A percentile compares a stretch with the other conserved stretches of the same genome.
Conservation (phyloP, 2,329 filamentous ascomycete genomes). For the Magnaporthiopsis rhizophila region DNA sequence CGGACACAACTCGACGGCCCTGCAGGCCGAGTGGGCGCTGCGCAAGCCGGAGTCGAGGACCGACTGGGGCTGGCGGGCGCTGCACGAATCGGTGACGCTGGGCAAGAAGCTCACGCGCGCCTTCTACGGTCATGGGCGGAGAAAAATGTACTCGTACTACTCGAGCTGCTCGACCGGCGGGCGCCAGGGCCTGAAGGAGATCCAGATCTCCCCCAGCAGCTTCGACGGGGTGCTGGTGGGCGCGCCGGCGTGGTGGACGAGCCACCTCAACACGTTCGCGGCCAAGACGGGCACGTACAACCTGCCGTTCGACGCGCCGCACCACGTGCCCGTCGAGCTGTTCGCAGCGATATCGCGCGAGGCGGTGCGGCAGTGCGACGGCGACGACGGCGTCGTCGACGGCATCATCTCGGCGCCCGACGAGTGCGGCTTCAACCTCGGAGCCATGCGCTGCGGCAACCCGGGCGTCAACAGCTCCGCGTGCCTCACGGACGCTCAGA, state of each 20-base stretch:
- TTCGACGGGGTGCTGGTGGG: conserved; percentile 50
- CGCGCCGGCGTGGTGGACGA: conserved; percentile 31
- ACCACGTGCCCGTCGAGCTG: conserved; percentile 33
- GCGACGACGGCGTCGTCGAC: conserved; percentile 37
- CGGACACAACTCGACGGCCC: conserved; percentile 8
- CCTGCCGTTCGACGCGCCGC: conserved; percentile 31
- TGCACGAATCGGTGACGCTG: conserved; percentile 14
- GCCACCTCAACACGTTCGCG: conserved; percentile 30
- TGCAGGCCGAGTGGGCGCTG: conserved; percentile 9
- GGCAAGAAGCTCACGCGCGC: conserved; percentile 37
- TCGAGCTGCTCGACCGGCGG: conserved; percentile 53
- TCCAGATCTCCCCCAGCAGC: conserved; percentile 44
- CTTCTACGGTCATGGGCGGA: conserved; percentile 32
- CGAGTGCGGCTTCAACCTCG: conserved; percentile 31
- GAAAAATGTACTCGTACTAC: conserved; percentile 39
- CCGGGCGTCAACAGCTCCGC: conserved; percentile 19
- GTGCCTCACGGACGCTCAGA: conserved; percentile 12
- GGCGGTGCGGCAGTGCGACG: conserved; percentile 38
- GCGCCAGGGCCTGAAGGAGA: conserved; percentile 46
- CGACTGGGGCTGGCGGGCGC: conserved; percentile 7
- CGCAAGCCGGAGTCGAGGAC: background rate
- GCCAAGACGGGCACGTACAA: conserved; percentile 38
- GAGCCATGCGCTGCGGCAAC: conserved; percentile 27
- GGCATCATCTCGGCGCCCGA: conserved; percentile 36
- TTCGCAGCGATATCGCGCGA: conserved; percentile 36